Conservation (phyloP, 495 filamentous ascomycete genomes). For the Saxophila tyrrhenica region DNA sequence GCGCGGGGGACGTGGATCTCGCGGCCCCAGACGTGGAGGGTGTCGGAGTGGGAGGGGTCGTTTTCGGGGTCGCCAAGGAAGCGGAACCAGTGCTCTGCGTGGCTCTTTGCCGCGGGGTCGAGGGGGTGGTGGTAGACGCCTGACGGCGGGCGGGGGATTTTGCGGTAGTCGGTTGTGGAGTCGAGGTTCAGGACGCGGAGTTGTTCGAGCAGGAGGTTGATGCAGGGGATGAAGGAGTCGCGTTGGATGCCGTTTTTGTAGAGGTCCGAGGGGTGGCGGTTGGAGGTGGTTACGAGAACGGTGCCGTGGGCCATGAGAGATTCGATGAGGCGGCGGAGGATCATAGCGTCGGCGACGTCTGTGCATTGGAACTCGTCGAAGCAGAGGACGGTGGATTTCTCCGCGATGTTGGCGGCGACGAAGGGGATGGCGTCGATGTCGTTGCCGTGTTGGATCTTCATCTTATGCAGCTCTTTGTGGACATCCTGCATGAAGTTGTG, state of each 20-base stretch:
- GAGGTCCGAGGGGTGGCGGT: constrained; percentile 87
- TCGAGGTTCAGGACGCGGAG: constrained; percentile 88
- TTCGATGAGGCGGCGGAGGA: constrained; percentile 78
- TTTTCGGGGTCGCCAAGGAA: constrained; percentile 76
- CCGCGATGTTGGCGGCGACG: constrained; percentile 84
- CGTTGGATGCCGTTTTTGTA: constrained; percentile 98
- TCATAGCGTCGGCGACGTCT: constrained; percentile 98
- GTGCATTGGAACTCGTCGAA: constrained; percentile 99
- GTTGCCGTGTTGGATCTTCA: constrained; percentile 79
- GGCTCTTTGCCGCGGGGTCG: constrained; percentile 60
- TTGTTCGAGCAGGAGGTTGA: constrained; percentile 72
- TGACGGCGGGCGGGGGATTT: constrained; percentile 84
- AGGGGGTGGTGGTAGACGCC: constrained; percentile 87
- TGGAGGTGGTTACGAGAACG: constrained; percentile 91
- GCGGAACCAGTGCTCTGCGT: constrained; percentile 88
- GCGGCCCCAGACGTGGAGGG: constrained; percentile 87
- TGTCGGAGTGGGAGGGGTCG: constrained; percentile 63
- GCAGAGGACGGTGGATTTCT: constrained; percentile 73
- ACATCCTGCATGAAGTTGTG: constrained; percentile 99
- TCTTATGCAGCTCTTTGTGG: constrained; percentile 77
- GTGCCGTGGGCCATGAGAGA: constrained; percentile 90
- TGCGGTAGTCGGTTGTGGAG: constrained; percentile 92
- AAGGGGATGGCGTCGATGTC: constrained; percentile 89
- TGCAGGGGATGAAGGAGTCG: constrained; percentile 87
- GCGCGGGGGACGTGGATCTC: constrained; percentile 78